Evolutionary conservation across 2,329 filamentous ascomycete genomes (phyloP), one percentile per base, ranked within the genome.

Genomic region (Paraphoma sp.): DNA sequence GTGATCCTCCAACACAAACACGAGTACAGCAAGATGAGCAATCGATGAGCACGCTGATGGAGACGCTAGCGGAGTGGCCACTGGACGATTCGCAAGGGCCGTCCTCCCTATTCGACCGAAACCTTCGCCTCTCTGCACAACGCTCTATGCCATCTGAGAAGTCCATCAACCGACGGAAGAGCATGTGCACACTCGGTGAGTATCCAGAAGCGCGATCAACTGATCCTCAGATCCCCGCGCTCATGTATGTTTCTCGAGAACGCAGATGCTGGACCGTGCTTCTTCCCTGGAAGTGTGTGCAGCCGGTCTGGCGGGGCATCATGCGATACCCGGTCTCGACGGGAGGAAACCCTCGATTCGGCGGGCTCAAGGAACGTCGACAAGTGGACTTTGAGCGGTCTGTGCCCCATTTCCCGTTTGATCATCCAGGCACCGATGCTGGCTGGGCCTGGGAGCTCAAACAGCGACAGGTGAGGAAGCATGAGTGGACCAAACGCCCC

Each of bases 271-370:
- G 93, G 92, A 95, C 89, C 0, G 74, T 98, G 1, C 81, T 98
- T 23, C 83, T 95, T 3, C 95, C 95, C 0, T 97, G 94, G 92
- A 93, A 91, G 71, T 97, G 91, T 67, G 89, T 98, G 36, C 81
- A 87, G 36, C 87, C 92, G 0, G 82, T 97, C 31, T 99, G 95
- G 95, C 89, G 94, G 67, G 88, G 87, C 45, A 78, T 98, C 12
- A 89, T 96, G 78, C 92, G 92, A 70, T 92, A 89, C 57, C 91
- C 92, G 0, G 82, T 96, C 0, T 90, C 88, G 0, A 90, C 88
- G 1, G 93, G 93, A 7, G 89, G 89, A 0, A 96, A 92, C 57
- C 90, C 92, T 1, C 84, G 89, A 23, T 92, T 96, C 64, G 94
- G 91, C 1, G 94, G 95, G 0, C 70, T 97, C 31, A 83, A 91